Conservation (phyloP, 1,139 yeast species). For the Hanseniaspora gamundiae region DNA sequence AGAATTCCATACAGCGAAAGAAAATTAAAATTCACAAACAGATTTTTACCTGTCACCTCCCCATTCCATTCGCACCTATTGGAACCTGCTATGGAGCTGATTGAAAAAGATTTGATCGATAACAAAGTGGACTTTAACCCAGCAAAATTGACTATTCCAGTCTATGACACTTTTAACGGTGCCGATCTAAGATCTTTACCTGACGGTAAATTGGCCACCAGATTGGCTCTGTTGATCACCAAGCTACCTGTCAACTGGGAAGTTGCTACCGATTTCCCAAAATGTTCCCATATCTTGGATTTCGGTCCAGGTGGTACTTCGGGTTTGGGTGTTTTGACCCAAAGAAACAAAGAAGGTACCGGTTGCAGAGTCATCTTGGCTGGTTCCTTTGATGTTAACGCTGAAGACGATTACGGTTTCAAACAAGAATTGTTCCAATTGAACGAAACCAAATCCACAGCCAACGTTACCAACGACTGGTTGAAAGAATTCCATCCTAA, state of each 20-base stretch:
- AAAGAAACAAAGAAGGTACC: slow-evolving; percentile 96
- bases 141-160: slow-evolving; percentile 62
- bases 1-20: slow-evolving; percentile 89
- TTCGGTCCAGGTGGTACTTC: slow-evolving; percentile 99
- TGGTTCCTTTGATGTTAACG: slow-evolving; percentile 68
- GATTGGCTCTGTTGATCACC: slow-evolving; percentile 73
- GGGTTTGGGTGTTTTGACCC: slow-evolving; percentile 91
- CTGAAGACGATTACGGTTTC: slow-evolving; percentile 75
- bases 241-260: slow-evolving; percentile 94
- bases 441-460: slow-evolving; percentile 66
- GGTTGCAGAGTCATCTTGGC: slow-evolving; percentile 92
- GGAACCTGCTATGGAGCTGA: slow-evolving; percentile 54
- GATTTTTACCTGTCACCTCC: slow-evolving; percentile 89
- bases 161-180: slow-evolving; percentile 83
- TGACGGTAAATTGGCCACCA: slow-evolving; percentile 42
- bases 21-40: slow-evolving; percentile 81
- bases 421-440: slow-evolving; percentile 85
- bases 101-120: slow-evolving; percentile 50
- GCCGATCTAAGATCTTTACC: slow-evolving; percentile 46
- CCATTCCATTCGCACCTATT: slow-evolving; percentile 94
- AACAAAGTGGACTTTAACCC: slow-evolving; percentile 47
- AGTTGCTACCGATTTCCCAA: slow-evolving; percentile 55
- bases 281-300: slow-evolving; percentile 80
- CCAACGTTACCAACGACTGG: slow-evolving; percentile 88
- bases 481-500: slow-evolving; percentile 77